Conservation (phyloP, 1,284 basidiomycete genomes). For the Cutaneotrichosporon spelunceum region DNA sequence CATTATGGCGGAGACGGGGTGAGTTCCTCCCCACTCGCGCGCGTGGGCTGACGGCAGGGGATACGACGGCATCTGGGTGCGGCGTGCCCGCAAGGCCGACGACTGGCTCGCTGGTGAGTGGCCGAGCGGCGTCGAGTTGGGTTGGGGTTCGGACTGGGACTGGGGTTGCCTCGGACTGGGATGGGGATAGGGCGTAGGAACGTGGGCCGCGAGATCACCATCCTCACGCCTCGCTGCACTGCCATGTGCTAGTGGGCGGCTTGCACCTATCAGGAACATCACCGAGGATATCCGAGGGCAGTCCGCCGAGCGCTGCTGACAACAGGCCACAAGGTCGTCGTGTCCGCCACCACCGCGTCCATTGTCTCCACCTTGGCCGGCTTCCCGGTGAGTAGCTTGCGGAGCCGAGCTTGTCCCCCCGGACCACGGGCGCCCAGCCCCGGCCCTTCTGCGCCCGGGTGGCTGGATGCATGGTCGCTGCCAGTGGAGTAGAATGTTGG, state of each 20-base stretch:
- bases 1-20: slow-evolving; percentile 8
- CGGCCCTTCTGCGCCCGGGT: not conserved
- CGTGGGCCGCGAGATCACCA: slow-evolving; percentile 4
- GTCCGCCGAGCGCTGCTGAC: not conserved
- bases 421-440: too few relatives aligned
- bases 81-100: slow-evolving; percentile 15
- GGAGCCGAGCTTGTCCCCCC: not conserved
- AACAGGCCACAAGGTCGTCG: slow-evolving; percentile 44
- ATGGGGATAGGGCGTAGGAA: not conserved
- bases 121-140: not conserved
- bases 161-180: too few relatives aligned
- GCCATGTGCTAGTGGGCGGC: not conserved
- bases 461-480: too few relatives aligned
- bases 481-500: too few relatives aligned
- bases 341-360: slow-evolving; percentile 50
- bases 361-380: slow-evolving; percentile 52
- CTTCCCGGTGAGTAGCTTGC: slow-evolving; percentile 44
- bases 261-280: not conserved
- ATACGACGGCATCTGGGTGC: slow-evolving; percentile 17
- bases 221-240: not conserved
- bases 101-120: slow-evolving; percentile 16
- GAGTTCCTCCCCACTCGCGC: not conserved
- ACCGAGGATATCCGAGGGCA: not conserved
- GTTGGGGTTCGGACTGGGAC: not conserved
- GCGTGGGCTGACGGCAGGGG: slow-evolving; percentile 7